Conservation (phyloP, 495 filamentous ascomycete genomes). For the Haplographium delicatum region DNA sequence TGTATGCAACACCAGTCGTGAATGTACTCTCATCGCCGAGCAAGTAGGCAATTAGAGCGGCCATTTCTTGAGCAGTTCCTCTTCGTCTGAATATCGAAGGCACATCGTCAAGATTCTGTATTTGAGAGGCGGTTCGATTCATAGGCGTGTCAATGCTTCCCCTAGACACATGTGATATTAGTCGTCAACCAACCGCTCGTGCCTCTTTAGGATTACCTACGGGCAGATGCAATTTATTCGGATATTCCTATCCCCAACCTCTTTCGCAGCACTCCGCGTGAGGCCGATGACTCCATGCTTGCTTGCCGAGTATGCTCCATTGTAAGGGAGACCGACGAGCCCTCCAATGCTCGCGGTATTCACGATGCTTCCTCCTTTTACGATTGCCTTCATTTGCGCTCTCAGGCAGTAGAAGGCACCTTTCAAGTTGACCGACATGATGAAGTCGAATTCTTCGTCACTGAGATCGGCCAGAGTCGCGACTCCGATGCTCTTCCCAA, state of each 20-base stretch:
- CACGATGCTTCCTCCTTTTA: background rate
- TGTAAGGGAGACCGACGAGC: background rate
- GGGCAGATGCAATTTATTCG: background rate
- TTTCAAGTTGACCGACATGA: background rate
- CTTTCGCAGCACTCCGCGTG: background rate
- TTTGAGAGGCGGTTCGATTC: too few relatives aligned
- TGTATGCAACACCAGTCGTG: too few relatives aligned
- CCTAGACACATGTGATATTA: too few relatives aligned
- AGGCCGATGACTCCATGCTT: background rate
- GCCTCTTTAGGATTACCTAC: constrained; percentile 4
- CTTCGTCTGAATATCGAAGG: too few relatives aligned
- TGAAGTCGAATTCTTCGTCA: too few relatives aligned
- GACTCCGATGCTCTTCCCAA: background rate
- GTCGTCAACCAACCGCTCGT: too few relatives aligned
- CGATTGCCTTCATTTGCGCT: background rate
- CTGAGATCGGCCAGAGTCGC: too few relatives aligned
- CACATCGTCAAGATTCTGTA: too few relatives aligned
- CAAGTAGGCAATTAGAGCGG: too few relatives aligned
- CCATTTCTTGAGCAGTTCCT: too few relatives aligned
- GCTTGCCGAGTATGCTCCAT: background rate
- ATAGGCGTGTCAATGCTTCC: too few relatives aligned
- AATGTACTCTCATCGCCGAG: too few relatives aligned
- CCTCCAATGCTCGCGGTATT: background rate
- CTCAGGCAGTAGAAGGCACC: background rate
- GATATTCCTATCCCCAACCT: background rate